Evolutionary conservation across 2,329 filamentous ascomycete genomes (phyloP).

Genomic region (Pseudogymnoascus sp.): DNA sequence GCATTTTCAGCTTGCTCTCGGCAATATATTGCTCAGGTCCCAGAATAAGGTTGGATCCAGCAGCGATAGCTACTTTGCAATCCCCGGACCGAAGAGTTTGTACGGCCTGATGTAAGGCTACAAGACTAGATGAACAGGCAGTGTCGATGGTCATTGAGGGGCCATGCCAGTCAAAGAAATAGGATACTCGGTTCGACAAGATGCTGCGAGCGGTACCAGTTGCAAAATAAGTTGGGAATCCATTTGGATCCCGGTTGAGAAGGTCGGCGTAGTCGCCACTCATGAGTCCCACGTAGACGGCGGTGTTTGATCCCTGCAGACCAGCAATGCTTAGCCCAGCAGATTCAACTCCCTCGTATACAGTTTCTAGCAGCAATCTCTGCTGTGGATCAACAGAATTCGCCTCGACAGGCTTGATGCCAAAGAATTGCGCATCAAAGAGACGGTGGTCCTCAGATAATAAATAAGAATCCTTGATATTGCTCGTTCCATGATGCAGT

Average conservation of each 20-base stretch:
- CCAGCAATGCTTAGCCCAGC: constrained; percentile 16
- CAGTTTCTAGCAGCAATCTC: constrained; percentile 22
- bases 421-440: constrained; percentile 21
- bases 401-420: constrained; percentile 14
- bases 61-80: constrained; percentile 19
- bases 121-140: constrained; percentile 35
- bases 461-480: constrained; percentile 14
- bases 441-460: constrained; percentile 13
- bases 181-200: constrained; percentile 19
- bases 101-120: constrained; percentile 45
- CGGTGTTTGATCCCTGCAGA: constrained; percentile 7
- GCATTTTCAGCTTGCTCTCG: constrained; percentile 25
- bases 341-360: constrained; percentile 25
- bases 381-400: constrained; percentile 28
- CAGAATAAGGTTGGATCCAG: constrained; percentile 16
- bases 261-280: not conserved
- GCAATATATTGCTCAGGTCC: constrained; percentile 21
- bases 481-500: not conserved
- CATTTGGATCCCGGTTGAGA: constrained; percentile 19
- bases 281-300: not conserved
- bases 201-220: constrained; percentile 9
- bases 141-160: constrained; percentile 17
- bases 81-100: constrained; percentile 27
- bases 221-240: constrained; percentile 16
- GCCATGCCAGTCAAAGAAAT: constrained; percentile 20